These are phyloP conservation scores for Suhomyces prunicola DNA, from an alignment of 805 yeast species.

Conservation along the genomic window DNA sequence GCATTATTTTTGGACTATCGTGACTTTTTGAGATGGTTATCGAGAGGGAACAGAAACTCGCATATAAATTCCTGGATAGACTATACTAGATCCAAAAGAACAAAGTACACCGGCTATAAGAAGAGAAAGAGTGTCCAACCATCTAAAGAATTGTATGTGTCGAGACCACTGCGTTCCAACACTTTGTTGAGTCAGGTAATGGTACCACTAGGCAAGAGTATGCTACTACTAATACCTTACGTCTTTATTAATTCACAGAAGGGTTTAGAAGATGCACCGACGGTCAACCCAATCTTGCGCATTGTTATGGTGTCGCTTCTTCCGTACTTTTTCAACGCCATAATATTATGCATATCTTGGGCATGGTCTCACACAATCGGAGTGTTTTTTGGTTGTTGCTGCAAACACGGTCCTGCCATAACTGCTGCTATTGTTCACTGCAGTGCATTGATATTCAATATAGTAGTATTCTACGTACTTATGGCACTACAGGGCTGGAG, in stretches of 20 bases:
- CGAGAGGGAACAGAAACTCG: conserved; percentile 70
- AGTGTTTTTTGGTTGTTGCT: conserved; percentile 31
- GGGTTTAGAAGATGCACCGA: conserved; percentile 52
- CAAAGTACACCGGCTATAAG: conserved; percentile 26
- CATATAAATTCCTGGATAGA: conserved; percentile 78
- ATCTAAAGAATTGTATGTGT: background rate
- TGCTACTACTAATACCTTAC: conserved; percentile 53
- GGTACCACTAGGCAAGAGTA: background rate
- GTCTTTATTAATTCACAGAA: conserved; percentile 82
- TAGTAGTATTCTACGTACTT: conserved; percentile 34
- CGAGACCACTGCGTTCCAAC: conserved; percentile 1
- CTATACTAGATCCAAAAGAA: conserved; percentile 38
- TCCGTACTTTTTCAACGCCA: conserved; percentile 45
- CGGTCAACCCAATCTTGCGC: conserved; percentile 55
- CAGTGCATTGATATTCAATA: conserved; percentile 28
- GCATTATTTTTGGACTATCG: conserved; percentile 51
- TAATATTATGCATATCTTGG: conserved; percentile 30
- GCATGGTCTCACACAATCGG: conserved; percentile 37
- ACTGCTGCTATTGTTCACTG: conserved; percentile 42
- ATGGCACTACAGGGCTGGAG: conserved; percentile 44
- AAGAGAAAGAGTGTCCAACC: background rate
- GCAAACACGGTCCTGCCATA: conserved; percentile 29
- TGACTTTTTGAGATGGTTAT: conserved; percentile 64
- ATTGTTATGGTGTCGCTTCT: conserved; percentile 49
- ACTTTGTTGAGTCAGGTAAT: conserved; percentile 4